These are phyloP conservation scores for Serendipita sp. DNA, from an alignment of 768 basidiomycete species.

Conservation along the genomic window DNA sequence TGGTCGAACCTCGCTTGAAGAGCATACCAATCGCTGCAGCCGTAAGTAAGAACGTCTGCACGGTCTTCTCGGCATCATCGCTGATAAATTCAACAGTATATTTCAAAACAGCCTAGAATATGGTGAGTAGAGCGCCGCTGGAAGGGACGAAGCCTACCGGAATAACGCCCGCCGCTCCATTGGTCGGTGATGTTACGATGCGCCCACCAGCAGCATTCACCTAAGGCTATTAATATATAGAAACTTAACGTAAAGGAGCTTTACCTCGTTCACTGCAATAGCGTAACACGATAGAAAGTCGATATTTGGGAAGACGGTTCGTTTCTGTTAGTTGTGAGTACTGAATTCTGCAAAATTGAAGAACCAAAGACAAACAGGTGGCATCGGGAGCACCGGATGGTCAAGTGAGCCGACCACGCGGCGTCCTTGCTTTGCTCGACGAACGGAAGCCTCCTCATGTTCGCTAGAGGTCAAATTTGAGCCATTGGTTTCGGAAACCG, in stretches of 20 bases:
- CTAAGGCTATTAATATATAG: slow-evolving; percentile 4
- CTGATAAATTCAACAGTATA: slow-evolving; percentile 84
- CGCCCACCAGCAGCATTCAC: slow-evolving; percentile 87
- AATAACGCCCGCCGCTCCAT: slow-evolving; percentile 88
- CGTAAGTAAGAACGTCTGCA: slow-evolving; percentile 80
- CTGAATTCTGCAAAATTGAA: background rate
- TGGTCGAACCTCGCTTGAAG: slow-evolving; percentile 94
- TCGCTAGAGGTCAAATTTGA: background rate
- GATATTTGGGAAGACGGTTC: slow-evolving; percentile 33
- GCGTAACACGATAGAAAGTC: slow-evolving; percentile 91
- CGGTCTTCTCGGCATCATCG: slow-evolving; percentile 76
- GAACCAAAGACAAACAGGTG: slow-evolving; percentile 40
- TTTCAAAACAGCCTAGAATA: slow-evolving; percentile 50
- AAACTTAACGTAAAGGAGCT: background rate
- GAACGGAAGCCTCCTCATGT: background rate
- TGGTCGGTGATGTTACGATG: slow-evolving; percentile 89
- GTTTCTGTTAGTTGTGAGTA: background rate
- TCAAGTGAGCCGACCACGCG: slow-evolving; percentile 61
- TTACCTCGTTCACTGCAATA: slow-evolving; percentile 72
- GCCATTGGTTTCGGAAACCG: slow-evolving; percentile 3
- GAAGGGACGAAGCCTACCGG: slow-evolving; percentile 25
- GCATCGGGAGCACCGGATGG: slow-evolving; percentile 66
- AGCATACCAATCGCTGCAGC: slow-evolving; percentile 86
- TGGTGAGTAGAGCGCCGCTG: background rate
- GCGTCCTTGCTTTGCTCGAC: slow-evolving; percentile 17